Evolutionary conservation across 2,329 filamentous ascomycete species (phyloP), one percentile per base, ranked within the genome.

Genomic region (Xylaria sp.): DNA sequence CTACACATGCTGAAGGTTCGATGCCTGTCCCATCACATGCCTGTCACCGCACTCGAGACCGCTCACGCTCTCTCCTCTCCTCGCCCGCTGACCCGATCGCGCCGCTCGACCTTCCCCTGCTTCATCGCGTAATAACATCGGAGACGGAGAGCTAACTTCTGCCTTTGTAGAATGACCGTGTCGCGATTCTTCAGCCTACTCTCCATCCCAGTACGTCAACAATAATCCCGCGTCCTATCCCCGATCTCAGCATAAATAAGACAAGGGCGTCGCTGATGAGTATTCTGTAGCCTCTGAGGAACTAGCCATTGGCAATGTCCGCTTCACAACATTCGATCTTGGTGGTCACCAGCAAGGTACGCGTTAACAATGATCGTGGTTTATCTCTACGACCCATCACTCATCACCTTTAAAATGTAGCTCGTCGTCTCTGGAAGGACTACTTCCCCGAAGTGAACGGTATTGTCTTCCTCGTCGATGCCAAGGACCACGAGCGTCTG

Each of bases 391-490:
- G 52, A 13, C n/a, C 23, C 54, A 55, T 44, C 19, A 48, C 64
- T 66, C 47, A 65, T 52, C 16, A 8, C 11, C 4, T n/a, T 16
- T 52, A 30, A 4, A 30, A 30, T 57, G 57, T 65, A 92, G 92
- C 92, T 65, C 91, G 92, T 68, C 91, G 92, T 71, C 87, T 96
- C 70, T 96, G 92, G 92, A 93, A 92, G 76, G 92, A 96, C 74
- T 96, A 96, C 79, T 96, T 96, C 83, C 92, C 92, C 70, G 92
- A 96, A 80, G 92, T 96, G 65, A 92, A 88, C 76, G 92, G 93
- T 62, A 96, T 97, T 70, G 92, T 99, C 69, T 99, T 97, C 83
- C 88, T 97, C 60, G 91, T 99, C 69, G 94, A 99, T 72, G 92
- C 94, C 71, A 96, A 96, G 80, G 94, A 99, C 78, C 89, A 91